These are phyloP conservation scores for Erysiphe pulchra DNA, from an alignment of 2,329 filamentous ascomycete genomes.

Conservation along the genomic window DNA sequence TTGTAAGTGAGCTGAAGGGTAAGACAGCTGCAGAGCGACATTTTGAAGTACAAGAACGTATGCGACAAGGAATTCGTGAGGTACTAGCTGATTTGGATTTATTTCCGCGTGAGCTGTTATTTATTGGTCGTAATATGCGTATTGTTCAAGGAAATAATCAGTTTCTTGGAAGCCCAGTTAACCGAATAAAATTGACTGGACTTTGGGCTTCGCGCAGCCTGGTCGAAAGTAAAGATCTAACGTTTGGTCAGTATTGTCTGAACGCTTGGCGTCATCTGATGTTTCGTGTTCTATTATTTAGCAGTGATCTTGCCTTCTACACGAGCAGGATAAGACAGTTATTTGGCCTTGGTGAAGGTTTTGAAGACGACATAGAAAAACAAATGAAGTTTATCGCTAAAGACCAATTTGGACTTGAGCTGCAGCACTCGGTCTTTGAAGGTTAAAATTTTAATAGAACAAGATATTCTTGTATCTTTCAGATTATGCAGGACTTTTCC, in stretches of 20 bases:
- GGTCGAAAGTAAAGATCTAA: slow-evolving; percentile 45
- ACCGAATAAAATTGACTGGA: slow-evolving; percentile 81
- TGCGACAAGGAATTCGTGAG: slow-evolving; percentile 35
- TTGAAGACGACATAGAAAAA: slow-evolving; percentile 85
- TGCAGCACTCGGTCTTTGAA: slow-evolving; percentile 73
- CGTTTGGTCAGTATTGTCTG: slow-evolving; percentile 30
- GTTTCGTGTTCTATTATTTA: slow-evolving; percentile 54
- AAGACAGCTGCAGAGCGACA: slow-evolving; percentile 30
- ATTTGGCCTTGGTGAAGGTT: slow-evolving; percentile 51
- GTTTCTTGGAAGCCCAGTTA: slow-evolving; percentile 46
- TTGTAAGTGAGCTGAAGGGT: slow-evolving; percentile 26
- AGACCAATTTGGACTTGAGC: slow-evolving; percentile 62
- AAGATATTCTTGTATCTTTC: neutral
- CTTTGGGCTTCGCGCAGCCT: slow-evolving; percentile 68
- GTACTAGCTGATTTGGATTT: slow-evolving; percentile 43
- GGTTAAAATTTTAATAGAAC: slow-evolving; percentile 23
- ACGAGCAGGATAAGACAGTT: slow-evolving; percentile 54
- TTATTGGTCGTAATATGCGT: slow-evolving; percentile 45
- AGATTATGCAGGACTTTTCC: too few relatives aligned
- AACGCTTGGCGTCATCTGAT: slow-evolving; percentile 56
- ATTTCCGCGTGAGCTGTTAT: slow-evolving; percentile 45
- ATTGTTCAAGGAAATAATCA: slow-evolving; percentile 55
- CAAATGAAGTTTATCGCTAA: slow-evolving; percentile 71
- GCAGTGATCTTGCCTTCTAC: slow-evolving; percentile 63
- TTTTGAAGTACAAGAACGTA: slow-evolving; percentile 52